Conservation (phyloP, 352 stramenopile species). For the Phytophthora megakarya region DNA sequence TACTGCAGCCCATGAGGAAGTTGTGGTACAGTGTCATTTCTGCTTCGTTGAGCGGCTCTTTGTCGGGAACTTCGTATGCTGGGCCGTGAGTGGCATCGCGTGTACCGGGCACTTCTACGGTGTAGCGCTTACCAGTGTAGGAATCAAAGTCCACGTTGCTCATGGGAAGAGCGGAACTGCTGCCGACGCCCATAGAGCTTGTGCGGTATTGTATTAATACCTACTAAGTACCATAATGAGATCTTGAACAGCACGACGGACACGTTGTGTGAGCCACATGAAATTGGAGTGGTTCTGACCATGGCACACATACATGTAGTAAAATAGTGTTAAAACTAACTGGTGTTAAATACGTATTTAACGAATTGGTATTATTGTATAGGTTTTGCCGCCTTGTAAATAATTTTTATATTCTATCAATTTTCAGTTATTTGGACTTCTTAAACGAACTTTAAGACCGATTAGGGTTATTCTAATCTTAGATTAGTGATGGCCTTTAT, state of each 20-base stretch:
- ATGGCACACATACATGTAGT: no score
- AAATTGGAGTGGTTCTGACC: background rate
- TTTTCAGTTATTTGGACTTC: no score
- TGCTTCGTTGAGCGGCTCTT: constrained; percentile 17
- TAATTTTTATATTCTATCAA: no score
- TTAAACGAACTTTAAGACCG: no score
- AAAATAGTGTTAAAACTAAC: no score
- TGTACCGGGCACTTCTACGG: constrained; percentile 29
- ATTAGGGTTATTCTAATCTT: no score
- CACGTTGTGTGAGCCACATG: background rate
- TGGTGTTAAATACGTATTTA: no score
- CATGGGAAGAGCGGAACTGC: background rate
- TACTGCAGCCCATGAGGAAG: constrained; percentile 31
- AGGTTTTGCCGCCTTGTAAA: no score
- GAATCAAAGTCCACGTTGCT: constrained; percentile 48
- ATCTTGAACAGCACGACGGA: background rate
- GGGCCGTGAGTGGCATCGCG: constrained; percentile 29
- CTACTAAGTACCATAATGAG: background rate
- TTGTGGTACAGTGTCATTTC: constrained; percentile 41
- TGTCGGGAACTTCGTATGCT: constrained; percentile 24
- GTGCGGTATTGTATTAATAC: no score
- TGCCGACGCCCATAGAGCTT: constrained; percentile 1
- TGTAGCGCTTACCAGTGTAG: constrained; percentile 34
- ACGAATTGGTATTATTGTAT: no score
- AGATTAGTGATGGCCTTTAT: no score